phyloP scores from a whole-genome alignment of 139 green algal genomes.

The Chlamydomonas incerta region DNA sequence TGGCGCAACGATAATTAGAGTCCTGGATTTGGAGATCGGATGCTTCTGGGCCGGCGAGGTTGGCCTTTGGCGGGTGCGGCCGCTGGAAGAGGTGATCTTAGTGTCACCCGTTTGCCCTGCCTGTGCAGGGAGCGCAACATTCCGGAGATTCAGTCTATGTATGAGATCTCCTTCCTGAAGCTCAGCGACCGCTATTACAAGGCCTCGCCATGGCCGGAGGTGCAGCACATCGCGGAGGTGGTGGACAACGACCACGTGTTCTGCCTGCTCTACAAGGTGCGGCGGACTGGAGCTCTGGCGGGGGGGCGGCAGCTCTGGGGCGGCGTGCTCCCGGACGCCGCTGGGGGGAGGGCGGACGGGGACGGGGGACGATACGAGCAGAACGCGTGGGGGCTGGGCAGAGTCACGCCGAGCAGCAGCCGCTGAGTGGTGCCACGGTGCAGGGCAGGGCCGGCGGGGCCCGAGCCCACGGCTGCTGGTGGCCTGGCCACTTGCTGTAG shows the following conservation, averaged over 20 bases:
- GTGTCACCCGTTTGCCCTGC: neutral
- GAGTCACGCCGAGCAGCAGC: no score
- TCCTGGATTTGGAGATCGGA: no score
- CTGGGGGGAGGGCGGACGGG: no score
- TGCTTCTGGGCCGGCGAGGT: no score
- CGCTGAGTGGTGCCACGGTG: no score
- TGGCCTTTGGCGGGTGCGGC: neutral
- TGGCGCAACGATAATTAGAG: no score
- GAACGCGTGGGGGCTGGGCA: neutral
- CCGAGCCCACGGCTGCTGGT: no score
- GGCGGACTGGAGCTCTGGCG: neutral
- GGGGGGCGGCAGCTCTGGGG: neutral
- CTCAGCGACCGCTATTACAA: slow-evolving; percentile 98
- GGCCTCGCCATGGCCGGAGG: slow-evolving; percentile 84
- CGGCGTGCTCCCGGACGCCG: no score
- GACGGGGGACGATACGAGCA: no score
- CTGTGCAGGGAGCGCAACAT: slow-evolving; percentile 93
- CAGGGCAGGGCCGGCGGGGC: no score
- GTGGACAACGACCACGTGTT: slow-evolving; percentile 99
- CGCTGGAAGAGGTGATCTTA: neutral
- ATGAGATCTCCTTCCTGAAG: slow-evolving; percentile 93
- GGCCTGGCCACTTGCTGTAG: no score
- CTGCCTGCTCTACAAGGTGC: slow-evolving; percentile 96
- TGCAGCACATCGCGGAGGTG: slow-evolving; percentile 84
- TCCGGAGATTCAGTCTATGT: slow-evolving; percentile 97